A percentile compares a stretch with the other conserved stretches of the same genome.
Conservation (phyloP, 495 filamentous ascomycete species). For the Cudoniella acicularis region DNA sequence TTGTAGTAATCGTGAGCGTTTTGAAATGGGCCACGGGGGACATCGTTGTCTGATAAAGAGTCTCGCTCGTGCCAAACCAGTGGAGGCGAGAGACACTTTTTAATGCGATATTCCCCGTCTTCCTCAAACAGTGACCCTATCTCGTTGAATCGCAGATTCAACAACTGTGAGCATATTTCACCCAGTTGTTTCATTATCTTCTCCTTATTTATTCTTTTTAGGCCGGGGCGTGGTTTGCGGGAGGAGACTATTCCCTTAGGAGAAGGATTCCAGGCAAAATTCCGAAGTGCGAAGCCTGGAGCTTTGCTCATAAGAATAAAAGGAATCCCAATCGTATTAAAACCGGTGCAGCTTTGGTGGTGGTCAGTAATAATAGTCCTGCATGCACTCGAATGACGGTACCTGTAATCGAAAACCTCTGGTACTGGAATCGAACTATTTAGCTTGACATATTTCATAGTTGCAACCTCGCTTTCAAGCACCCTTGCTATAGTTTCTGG, state of each 20-base stretch:
- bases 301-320: slow-evolving; percentile 24
- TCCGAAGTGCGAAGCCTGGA: slow-evolving; percentile 11
- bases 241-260: not conserved
- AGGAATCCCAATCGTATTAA: slow-evolving; percentile 19
- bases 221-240: slow-evolving; percentile 1
- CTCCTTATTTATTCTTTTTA: slow-evolving; percentile 12
- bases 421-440: slow-evolving; percentile 11
- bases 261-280: slow-evolving; percentile 10
- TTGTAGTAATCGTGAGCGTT: slow-evolving; percentile 14
- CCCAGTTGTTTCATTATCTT: slow-evolving; percentile 26
- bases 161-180: slow-evolving; percentile 10
- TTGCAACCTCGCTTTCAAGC: slow-evolving; percentile 17
- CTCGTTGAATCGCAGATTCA: slow-evolving; percentile 14
- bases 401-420: slow-evolving; percentile 13
- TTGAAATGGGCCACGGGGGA: slow-evolving; percentile 10
- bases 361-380: not conserved
- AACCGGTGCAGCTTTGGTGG: slow-evolving; percentile 1
- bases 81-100: slow-evolving; percentile 8
- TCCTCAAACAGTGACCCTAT: slow-evolving; percentile 22
- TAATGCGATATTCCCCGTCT: slow-evolving; percentile 11
- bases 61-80: not conserved
- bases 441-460: slow-evolving; percentile 10
- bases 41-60: not conserved
- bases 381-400: not conserved
- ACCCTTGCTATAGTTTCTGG: not conserved